These are phyloP conservation scores for Tetrahymena malaccensis DNA, from an alignment of 73 alveolate genomes.

Conservation along the genomic window DNA sequence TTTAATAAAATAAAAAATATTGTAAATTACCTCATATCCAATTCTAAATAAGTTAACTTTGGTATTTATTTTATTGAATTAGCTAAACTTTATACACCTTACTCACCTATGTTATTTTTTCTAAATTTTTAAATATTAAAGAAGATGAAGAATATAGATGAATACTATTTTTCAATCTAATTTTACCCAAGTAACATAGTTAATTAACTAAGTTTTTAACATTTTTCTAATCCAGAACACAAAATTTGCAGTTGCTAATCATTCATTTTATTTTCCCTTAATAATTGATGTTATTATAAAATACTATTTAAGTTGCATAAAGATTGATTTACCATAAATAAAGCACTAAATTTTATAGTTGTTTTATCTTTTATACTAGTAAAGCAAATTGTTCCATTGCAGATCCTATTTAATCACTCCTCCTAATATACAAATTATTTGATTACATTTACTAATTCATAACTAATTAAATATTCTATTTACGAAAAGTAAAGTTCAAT, in stretches of 20 bases:
- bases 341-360: neutral
- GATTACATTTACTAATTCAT: no score
- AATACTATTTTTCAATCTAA: neutral
- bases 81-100: neutral
- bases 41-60: neutral
- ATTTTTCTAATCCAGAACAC: neutral
- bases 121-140: neutral
- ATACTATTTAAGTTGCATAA: neutral
- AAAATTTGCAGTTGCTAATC: neutral
- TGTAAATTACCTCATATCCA: neutral
- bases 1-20: neutral
- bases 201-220: neutral
- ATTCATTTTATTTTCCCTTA: neutral
- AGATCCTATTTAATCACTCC: neutral
- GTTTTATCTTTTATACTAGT: neutral
- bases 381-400: neutral
- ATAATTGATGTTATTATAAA: no score
- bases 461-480: neutral
- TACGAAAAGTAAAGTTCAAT: neutral
- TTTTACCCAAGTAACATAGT: neutral
- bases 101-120: neutral
- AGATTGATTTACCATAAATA: neutral
- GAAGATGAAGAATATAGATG: no score
- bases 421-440: neutral
- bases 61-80: neutral